Evolutionary conservation across 2,329 filamentous ascomycete species (phyloP), one percentile per base, ranked within the genome.

Genomic region (Claviceps paspali): DNA sequence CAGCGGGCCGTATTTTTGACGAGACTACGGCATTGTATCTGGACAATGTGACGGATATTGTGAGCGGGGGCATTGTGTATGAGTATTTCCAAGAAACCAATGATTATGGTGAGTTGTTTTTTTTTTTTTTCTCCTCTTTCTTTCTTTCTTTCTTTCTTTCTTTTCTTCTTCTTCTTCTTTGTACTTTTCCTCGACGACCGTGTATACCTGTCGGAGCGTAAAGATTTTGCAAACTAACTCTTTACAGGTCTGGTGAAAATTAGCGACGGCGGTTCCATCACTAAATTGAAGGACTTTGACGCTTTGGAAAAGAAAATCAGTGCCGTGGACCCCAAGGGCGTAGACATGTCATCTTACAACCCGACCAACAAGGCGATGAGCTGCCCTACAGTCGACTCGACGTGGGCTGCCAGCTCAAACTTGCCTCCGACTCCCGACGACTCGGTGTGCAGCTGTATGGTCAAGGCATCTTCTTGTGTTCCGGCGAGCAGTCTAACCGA

Each of bases 41-140:
- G 38, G 55, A 68, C 41, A 56, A 86, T 43, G 98, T 98, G 91
- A 82, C 76, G 18, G 60, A 62, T 7, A 84, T 94, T 52, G 91
- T 91, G 75, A 92, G 83, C 40, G 91, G 91, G 49, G 91, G 88
- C 62, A 94, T 98, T 47, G 86, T 96, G 56, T 98, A 96, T 73
- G 92, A 94, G 84, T 98, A 91, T 68, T 91, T 87, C 67, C 72
- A 94, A 66, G 86, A 94, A 60, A 63, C 53, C 35, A 96, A 96
- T 65, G 67, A 95, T 57, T 98, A 84, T 53, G 91, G 82, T 71
- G 61, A 48, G 66, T 51, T 50, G 3, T 18, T 5, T 18, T n/a
- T n/a, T n/a, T n/a, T n/a, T n/a, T n/a, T n/a, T n/a, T n/a, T n/a
- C n/a, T n/a, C n/a, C n/a, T n/a, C n/a, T n/a, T n/a, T n/a, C n/a